Evolutionary conservation across 2,329 filamentous ascomycete genomes (phyloP), one percentile per base, ranked within the genome.

Genomic region (Ophiognomonia clavigignenti-juglandacearum): DNA sequence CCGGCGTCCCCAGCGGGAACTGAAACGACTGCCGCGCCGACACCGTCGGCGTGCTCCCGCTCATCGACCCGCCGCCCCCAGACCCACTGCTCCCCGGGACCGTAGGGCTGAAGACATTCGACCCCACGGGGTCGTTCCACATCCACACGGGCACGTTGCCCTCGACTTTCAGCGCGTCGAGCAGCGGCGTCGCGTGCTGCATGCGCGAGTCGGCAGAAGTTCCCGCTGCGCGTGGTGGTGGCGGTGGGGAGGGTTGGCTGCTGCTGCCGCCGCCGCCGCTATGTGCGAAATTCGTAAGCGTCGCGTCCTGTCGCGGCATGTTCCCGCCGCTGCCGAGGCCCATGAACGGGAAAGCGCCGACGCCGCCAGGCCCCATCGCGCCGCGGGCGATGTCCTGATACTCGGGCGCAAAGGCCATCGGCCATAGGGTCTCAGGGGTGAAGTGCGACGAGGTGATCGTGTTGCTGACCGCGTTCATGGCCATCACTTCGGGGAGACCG

Each of bases 131-230:
- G 11, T 64, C 66, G 1, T 73, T 72, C 38, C 78, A 80, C 54
- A 78, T 67, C 54, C 78, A 80, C 39, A 77, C 75, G 6, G 78
- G 73, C 2, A 77, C 70, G 10, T 72, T 73, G 20, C 69, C 69
- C 3, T 68, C 67, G 19, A 55, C 67, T 1, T 64, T 77, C 5
- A 51, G 47, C n/a, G 73, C 75, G 4, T 78, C 54, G 5, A 57
- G 42, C 3, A 59, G 49, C 9, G 57, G 54, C 10, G 55, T 55
- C 35, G 43, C 31, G 27, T 48, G 39, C 50, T 48, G 39, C 50
- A 45, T 35, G 23, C 40, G 13, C 10, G 49, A 43, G 9, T 37
- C 48, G 27, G 37, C 39, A 10, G 34, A 18, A 32, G 38, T 39
- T 24, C 27, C 20, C 41, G 24, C 24, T 47, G 45, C 22, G 39